phyloP scores from a whole-genome alignment of 768 basidiomycete species.

The Pleurotus djamor region DNA sequence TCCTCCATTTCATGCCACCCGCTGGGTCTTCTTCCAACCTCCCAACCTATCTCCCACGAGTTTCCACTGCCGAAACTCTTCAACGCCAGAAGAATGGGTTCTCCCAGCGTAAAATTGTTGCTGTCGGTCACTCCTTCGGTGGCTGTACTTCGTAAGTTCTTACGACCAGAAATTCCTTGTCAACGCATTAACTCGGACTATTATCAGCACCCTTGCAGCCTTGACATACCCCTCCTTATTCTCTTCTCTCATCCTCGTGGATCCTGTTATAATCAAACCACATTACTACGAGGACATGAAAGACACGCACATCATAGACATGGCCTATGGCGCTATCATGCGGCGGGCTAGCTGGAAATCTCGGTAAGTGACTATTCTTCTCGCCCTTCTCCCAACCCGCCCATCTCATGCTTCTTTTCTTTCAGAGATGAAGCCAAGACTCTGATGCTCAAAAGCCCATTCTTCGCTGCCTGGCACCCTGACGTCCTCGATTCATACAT shows the following conservation, averaged over 20 bases:
- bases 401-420: not conserved
- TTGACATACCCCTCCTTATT: constrained; percentile 64
- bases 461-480: constrained; percentile 74
- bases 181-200: constrained; percentile 1
- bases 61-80: constrained; percentile 38
- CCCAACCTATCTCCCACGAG: constrained; percentile 52
- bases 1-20: constrained; percentile 61
- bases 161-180: not conserved
- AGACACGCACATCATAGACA: constrained; percentile 12
- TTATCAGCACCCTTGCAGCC: constrained; percentile 60
- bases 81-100: constrained; percentile 48
- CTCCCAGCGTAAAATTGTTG: constrained; percentile 51
- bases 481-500: constrained; percentile 59
- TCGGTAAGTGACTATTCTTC: constrained; percentile 30
- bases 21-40: constrained; percentile 27
- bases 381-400: not conserved
- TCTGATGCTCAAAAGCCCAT: constrained; percentile 49
- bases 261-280: constrained; percentile 64
- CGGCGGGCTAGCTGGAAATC: constrained; percentile 67
- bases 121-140: constrained; percentile 83
- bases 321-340: constrained; percentile 45
- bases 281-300: constrained; percentile 9
- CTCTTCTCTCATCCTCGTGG: constrained; percentile 68
- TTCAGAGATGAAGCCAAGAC: constrained; percentile 58
- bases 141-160: constrained; percentile 69